Evolutionary conservation across 148 eudicot species (phyloP).

Genomic region (Fagopyrum tataricum): DNA sequence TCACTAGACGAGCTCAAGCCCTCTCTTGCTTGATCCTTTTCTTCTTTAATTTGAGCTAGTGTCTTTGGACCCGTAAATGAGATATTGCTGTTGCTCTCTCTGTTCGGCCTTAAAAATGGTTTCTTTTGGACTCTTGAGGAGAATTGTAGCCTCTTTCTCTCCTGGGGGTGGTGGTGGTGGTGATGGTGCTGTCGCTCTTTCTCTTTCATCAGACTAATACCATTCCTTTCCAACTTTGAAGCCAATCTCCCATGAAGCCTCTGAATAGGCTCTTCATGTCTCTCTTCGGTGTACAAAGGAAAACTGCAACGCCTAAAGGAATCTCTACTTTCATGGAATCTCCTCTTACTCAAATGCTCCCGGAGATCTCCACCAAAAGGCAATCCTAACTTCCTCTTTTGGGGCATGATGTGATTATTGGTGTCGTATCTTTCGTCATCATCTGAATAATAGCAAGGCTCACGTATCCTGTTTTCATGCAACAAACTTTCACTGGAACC

Average conservation of each 20-base stretch:
- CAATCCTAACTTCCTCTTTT: conserved; percentile 33
- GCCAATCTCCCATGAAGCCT: conserved; percentile 25
- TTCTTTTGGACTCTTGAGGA: conserved; percentile 22
- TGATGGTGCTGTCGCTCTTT: too few species aligned
- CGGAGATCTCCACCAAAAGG: conserved; percentile 39
- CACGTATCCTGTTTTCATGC: conserved; percentile 19
- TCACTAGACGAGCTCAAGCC: conserved; percentile 13
- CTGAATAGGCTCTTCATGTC: conserved; percentile 21
- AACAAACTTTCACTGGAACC: conserved; percentile 23
- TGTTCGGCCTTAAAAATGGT: conserved; percentile 22
- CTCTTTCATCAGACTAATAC: conserved; percentile 17
- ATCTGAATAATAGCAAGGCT: conserved; percentile 24
- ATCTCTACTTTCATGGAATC: conserved; percentile 22
- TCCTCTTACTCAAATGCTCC: conserved; percentile 34
- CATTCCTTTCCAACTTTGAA: conserved; percentile 26
- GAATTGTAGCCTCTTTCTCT: conserved; percentile 22
- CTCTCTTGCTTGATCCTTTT: conserved; percentile 25
- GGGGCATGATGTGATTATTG: conserved; percentile 20
- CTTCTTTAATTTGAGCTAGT: conserved; percentile 23
- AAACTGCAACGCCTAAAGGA: conserved; percentile 24
- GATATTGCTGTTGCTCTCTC: conserved; percentile 19
- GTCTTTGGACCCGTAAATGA: conserved; percentile 32
- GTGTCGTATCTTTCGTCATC: conserved; percentile 15
- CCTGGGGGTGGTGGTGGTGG: conserved; percentile 24
- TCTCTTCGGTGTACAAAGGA: conserved; percentile 20